Percentiles rank a stretch among this genome's conserved stretches.
Conservation (phyloP, 768 basidiomycete genomes). For the Rhizopogon vesiculosus region DNA sequence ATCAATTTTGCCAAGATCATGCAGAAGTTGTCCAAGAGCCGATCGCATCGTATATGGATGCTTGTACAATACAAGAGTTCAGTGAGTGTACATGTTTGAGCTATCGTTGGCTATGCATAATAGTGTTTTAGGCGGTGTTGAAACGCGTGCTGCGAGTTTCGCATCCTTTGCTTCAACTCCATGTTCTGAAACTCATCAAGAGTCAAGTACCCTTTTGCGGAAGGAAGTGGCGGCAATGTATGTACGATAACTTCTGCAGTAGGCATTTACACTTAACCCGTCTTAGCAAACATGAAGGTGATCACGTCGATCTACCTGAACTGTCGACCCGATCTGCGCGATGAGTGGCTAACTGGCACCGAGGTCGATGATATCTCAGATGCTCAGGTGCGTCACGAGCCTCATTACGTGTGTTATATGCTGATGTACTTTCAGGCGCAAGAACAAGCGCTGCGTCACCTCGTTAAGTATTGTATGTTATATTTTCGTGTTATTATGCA, state of each 20-base stretch:
- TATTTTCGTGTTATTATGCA: not conserved
- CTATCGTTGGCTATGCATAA: not conserved
- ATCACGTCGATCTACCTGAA: constrained; percentile 98
- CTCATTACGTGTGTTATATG: constrained; percentile 1
- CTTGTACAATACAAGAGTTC: constrained; percentile 98
- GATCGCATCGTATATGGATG: constrained; percentile 93
- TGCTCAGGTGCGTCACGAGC: constrained; percentile 58
- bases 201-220: constrained; percentile 98
- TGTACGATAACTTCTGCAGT: constrained; percentile 17
- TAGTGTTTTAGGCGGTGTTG: constrained; percentile 69
- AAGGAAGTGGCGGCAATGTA: constrained; percentile 96
- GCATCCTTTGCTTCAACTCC: constrained; percentile 91
- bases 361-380: constrained; percentile 92
- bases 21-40: constrained; percentile 95
- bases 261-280: not conserved
- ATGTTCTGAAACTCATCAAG: constrained; percentile 96
- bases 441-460: constrained; percentile 88
- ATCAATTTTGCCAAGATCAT: constrained; percentile 98
- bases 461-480: constrained; percentile 91
- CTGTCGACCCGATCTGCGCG: constrained; percentile 92
- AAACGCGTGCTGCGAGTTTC: constrained; percentile 93
- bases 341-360: constrained; percentile 94
- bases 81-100: constrained; percentile 40
- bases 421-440: constrained; percentile 57
- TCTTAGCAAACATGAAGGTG: constrained; percentile 96